Evolutionary conservation across 768 basidiomycete genomes (phyloP).

Genomic region (Serendipita indica): DNA sequence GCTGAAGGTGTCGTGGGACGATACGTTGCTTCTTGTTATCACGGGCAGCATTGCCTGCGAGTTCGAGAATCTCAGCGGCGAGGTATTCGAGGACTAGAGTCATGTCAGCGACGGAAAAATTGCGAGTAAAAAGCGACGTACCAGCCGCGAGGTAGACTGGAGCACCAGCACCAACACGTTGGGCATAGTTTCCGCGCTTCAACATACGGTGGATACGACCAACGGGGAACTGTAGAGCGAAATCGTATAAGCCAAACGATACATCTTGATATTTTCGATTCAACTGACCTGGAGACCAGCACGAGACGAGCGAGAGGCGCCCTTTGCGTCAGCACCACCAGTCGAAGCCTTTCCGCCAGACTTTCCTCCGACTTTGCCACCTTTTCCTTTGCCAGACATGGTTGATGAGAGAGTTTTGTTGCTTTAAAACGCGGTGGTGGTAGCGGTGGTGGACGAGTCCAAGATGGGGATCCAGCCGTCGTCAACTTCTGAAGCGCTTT

Average conservation of each 20-base stretch:
- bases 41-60: conserved; percentile 78
- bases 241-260: not conserved
- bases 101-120: conserved; percentile 48
- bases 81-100: conserved; percentile 87
- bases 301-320: conserved; percentile 57
- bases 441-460: not conserved
- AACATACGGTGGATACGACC: conserved; percentile 85
- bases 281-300: conserved; percentile 54
- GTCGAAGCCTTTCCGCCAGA: conserved; percentile 43
- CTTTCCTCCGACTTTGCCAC: conserved; percentile 32
- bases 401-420: conserved; percentile 1
- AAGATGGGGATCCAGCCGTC: not conserved
- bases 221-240: conserved; percentile 63
- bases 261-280: not conserved
- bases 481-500: not conserved
- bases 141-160: conserved; percentile 43
- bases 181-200: conserved; percentile 78
- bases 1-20: conserved; percentile 81
- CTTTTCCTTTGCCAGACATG: conserved; percentile 29
- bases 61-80: conserved; percentile 83
- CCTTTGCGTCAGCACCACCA: conserved; percentile 28
- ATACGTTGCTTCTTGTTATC: conserved; percentile 94
- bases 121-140: conserved; percentile 20
- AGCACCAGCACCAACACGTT: conserved; percentile 80
- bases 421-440: not conserved